A percentile compares a stretch with the other conserved stretches of the same genome.
These are phyloP conservation scores for Lunularia cruciata DNA, from an alignment of 225 moss, liverwort and hornwort genomes.

Conservation along the genomic window DNA sequence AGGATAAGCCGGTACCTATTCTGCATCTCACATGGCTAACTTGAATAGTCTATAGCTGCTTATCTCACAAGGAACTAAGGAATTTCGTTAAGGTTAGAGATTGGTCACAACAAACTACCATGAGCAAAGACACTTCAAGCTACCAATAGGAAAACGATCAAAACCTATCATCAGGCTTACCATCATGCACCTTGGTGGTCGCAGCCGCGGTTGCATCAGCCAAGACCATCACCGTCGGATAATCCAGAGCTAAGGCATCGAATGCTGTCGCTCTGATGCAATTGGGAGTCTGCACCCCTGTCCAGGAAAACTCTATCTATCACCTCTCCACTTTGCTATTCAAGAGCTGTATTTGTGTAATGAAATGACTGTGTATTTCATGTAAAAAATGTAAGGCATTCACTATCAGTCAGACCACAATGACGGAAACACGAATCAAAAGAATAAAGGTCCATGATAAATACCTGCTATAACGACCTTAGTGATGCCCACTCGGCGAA, in stretches of 20 bases:
- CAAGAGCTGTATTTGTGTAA: background rate
- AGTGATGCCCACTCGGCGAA: constrained; percentile 70
- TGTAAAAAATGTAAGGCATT: too few species aligned
- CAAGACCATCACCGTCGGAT: constrained; percentile 69
- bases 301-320: background rate
- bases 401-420: too few species aligned
- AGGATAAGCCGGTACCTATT: too few species aligned
- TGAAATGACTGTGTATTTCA: background rate
- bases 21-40: too few species aligned
- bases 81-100: background rate
- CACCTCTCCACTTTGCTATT: background rate
- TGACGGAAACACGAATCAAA: background rate
- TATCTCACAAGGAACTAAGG: background rate
- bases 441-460: background rate
- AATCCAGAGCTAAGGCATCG: constrained; percentile 87
- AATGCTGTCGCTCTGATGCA: constrained; percentile 93
- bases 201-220: constrained; percentile 77
- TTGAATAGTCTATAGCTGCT: too few species aligned
- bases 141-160: background rate
- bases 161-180: constrained; percentile 36
- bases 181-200: constrained; percentile 68
- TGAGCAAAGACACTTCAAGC: background rate
- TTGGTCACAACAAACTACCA: background rate
- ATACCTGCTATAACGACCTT: constrained; percentile 72
- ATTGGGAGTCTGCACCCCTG: constrained; percentile 96